Conservation (phyloP, 768 basidiomycete genomes). For the Cystobasidium tubakii region DNA sequence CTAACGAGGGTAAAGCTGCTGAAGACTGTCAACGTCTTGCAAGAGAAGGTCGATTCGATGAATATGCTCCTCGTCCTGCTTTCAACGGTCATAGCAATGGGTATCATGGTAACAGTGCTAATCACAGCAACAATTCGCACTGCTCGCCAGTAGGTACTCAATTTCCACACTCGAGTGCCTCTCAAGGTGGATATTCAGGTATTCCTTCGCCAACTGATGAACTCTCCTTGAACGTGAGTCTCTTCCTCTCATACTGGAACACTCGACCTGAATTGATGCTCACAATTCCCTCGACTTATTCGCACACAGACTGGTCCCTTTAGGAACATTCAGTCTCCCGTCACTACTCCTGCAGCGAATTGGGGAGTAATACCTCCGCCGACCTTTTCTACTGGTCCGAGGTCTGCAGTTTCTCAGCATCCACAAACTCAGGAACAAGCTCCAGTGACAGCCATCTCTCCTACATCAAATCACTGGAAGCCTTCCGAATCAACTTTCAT, state of each 20-base stretch:
- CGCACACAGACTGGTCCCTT: neutral
- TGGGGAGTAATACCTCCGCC: neutral
- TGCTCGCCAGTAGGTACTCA: too few species aligned
- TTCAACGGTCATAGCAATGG: neutral
- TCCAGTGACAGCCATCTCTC: neutral
- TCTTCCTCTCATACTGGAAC: too few species aligned
- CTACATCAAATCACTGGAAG: neutral
- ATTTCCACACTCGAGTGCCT: too few species aligned
- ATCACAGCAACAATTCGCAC: too few species aligned
- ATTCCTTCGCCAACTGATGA: too few species aligned
- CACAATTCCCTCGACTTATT: too few species aligned
- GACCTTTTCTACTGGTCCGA: neutral
- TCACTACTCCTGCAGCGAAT: neutral
- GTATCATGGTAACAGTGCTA: neutral
- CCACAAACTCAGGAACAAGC: neutral
- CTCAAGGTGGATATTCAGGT: too few species aligned
- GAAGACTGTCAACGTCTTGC: neutral
- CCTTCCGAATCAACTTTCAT: neutral
- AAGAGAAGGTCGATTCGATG: neutral
- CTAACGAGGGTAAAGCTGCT: neutral
- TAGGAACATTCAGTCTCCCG: neutral
- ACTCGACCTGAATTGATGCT: too few species aligned
- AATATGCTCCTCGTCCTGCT: neutral
- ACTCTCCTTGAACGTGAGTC: too few species aligned
- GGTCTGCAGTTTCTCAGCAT: neutral